Evolutionary conservation across 805 yeast species (phyloP).

Genomic region (Cyberlindnera xishuangbannaensis): DNA sequence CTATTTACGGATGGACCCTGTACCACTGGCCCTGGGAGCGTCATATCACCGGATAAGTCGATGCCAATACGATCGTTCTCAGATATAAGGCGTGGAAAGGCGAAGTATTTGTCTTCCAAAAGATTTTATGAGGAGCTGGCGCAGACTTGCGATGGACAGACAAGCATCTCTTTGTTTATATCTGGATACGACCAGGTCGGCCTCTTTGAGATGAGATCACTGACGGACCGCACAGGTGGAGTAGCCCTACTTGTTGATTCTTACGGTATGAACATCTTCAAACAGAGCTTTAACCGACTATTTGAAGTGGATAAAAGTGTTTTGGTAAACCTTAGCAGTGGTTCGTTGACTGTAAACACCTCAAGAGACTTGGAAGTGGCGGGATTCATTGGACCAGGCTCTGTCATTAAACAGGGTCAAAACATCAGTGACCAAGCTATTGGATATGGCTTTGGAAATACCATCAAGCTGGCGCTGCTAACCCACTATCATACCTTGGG

Average conservation of each 20-base stretch:
- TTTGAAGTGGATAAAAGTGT: conserved; percentile 80
- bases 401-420: conserved; percentile 40
- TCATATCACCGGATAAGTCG: conserved; percentile 79
- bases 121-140: conserved; percentile 66
- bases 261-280: conserved; percentile 88
- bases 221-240: conserved; percentile 84
- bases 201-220: conserved; percentile 80
- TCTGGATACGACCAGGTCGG: conserved; percentile 96
- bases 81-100: conserved; percentile 82
- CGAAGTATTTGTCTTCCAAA: conserved; percentile 37
- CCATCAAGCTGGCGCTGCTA: conserved; percentile 72
- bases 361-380: conserved; percentile 76
- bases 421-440: conserved; percentile 88
- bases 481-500: conserved; percentile 87
- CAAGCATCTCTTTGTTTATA: conserved; percentile 38
- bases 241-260: conserved; percentile 80
- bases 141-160: conserved; percentile 49
- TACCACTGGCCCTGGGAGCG: conserved; percentile 86
- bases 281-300: conserved; percentile 76
- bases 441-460: conserved; percentile 69
- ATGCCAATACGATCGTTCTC: conserved; percentile 94
- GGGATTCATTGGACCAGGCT: conserved; percentile 77
- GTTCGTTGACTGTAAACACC: conserved; percentile 31
- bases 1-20: conserved; percentile 92
- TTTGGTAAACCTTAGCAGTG: conserved; percentile 37